Percentiles rank a stretch among this genome's conserved stretches.
These are phyloP conservation scores for Monosporascus sp. DNA, from an alignment of 2,329 filamentous ascomycete species.

Conservation along the genomic window DNA sequence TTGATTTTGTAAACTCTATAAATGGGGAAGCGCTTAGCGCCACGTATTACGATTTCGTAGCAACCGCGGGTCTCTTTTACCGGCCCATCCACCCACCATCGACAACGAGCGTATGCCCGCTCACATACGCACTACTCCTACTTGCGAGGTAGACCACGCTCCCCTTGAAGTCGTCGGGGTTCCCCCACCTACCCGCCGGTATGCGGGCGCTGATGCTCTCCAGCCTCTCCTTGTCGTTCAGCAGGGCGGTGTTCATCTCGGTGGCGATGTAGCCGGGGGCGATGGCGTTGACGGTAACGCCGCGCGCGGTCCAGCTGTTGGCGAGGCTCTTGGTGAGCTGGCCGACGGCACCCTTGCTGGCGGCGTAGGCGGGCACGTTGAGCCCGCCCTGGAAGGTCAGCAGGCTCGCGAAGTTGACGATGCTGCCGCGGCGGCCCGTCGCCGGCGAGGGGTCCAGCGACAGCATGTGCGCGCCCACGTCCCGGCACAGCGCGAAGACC, in stretches of 20 bases:
- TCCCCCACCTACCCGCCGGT: slow-evolving; percentile 77
- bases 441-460: slow-evolving; percentile 41
- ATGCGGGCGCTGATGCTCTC: slow-evolving; percentile 74
- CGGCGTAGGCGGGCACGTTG: slow-evolving; percentile 82
- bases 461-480: slow-evolving; percentile 76
- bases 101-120: slow-evolving; percentile 73
- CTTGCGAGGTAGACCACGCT: slow-evolving; percentile 72
- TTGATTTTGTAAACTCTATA: too few species aligned
- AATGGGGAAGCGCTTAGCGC: slow-evolving; percentile 6
- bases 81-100: slow-evolving; percentile 93
- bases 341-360: slow-evolving; percentile 77
- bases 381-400: slow-evolving; percentile 82
- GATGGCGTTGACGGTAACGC: slow-evolving; percentile 82
- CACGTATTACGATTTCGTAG: background rate
- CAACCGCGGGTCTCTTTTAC: slow-evolving; percentile 33
- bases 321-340: slow-evolving; percentile 80
- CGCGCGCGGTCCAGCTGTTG: slow-evolving; percentile 77
- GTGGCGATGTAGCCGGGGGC: slow-evolving; percentile 86
- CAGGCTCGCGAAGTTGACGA: slow-evolving; percentile 81
- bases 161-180: slow-evolving; percentile 82
- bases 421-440: slow-evolving; percentile 58
- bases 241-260: slow-evolving; percentile 86
- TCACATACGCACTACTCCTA: slow-evolving; percentile 70
- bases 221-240: slow-evolving; percentile 64
- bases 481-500: slow-evolving; percentile 73